These are phyloP conservation scores for Bacidia gigantensis DNA, from an alignment of 495 filamentous ascomycete genomes.

Conservation along the genomic window DNA sequence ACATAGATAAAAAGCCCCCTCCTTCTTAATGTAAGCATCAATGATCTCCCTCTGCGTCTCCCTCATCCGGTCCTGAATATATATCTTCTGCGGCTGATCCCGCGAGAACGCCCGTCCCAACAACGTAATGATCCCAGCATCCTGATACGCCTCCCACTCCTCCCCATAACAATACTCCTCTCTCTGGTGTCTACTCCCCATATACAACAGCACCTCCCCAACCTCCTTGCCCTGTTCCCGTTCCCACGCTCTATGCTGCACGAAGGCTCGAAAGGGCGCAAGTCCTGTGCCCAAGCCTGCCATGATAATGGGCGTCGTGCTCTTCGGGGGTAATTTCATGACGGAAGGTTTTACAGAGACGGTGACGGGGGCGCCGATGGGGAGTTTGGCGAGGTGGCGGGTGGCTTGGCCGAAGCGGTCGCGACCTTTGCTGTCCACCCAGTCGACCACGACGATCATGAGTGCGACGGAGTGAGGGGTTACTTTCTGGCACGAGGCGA, in stretches of 20 bases:
- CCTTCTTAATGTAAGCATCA: constrained; percentile 74
- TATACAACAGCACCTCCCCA: constrained; percentile 84
- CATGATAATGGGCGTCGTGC: constrained; percentile 92
- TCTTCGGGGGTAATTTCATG: constrained; percentile 83
- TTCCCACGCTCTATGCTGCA: constrained; percentile 95
- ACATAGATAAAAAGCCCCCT: constrained; percentile 91
- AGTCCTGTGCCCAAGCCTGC: constrained; percentile 96
- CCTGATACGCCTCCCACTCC: constrained; percentile 97
- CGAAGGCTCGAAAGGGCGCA: constrained; percentile 93
- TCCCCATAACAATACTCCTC: constrained; percentile 99
- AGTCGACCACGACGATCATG: constrained; percentile 95
- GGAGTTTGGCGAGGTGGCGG: constrained; percentile 64
- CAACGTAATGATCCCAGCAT: constrained; percentile 86
- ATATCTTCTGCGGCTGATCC: constrained; percentile 96
- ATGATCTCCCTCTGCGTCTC: constrained; percentile 75
- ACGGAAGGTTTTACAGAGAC: constrained; percentile 94
- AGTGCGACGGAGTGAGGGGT: constrained; percentile 76
- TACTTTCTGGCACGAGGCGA: constrained; percentile 89
- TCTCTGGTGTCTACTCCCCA: constrained; percentile 90
- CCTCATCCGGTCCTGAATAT: constrained; percentile 97
- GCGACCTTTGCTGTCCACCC: constrained; percentile 78
- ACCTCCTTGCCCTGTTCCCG: constrained; percentile 90
- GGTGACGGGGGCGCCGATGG: constrained; percentile 61
- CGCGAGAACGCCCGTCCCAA: constrained; percentile 90
- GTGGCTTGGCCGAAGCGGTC: constrained; percentile 89